phyloP scores from a whole-genome alignment of 2,329 filamentous ascomycete genomes.

The Fusarium sulawesiense region DNA sequence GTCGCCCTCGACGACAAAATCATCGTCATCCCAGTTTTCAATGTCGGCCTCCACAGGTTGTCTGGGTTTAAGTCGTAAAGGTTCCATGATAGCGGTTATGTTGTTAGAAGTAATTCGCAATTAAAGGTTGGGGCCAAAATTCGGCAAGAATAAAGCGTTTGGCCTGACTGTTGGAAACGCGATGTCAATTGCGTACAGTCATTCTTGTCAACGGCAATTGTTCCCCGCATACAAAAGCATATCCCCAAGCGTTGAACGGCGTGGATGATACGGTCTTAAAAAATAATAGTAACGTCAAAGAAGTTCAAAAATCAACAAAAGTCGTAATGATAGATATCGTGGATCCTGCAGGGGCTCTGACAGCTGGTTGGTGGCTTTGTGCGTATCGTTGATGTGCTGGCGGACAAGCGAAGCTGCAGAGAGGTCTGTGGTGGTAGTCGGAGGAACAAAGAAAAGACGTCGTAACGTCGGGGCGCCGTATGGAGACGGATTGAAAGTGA shows the following conservation, averaged over 20 bases:
- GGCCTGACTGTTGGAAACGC: slow-evolving; percentile 34
- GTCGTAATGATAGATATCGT: slow-evolving; percentile 16
- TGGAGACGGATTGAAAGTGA: slow-evolving; percentile 11
- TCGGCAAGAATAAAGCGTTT: slow-evolving; percentile 17
- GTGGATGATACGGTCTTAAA: slow-evolving; percentile 14
- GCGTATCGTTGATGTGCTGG: slow-evolving; percentile 26
- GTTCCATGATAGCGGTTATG: slow-evolving; percentile 59
- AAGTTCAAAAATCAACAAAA: slow-evolving; percentile 18
- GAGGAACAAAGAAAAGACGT: slow-evolving; percentile 29
- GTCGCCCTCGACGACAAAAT: slow-evolving; percentile 77
- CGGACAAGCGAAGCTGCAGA: slow-evolving; percentile 24
- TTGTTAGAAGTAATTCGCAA: slow-evolving; percentile 20
- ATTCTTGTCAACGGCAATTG: slow-evolving; percentile 46
- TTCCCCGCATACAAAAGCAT: slow-evolving; percentile 44
- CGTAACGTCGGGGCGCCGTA: slow-evolving; percentile 12
- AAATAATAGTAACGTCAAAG: slow-evolving; percentile 4
- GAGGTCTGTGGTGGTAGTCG: slow-evolving; percentile 22
- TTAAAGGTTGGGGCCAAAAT: slow-evolving; percentile 26
- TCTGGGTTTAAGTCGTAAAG: slow-evolving; percentile 64
- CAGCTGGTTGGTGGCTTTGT: slow-evolving; percentile 20
- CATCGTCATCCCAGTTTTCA: slow-evolving; percentile 84
- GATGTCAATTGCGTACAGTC: slow-evolving; percentile 47
- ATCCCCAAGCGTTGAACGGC: slow-evolving; percentile 30
- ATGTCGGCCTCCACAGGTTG: slow-evolving; percentile 69
- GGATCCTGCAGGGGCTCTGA: slow-evolving; percentile 10